phyloP scores from a whole-genome alignment of 768 basidiomycete species.

The Baorangia bicolor region DNA sequence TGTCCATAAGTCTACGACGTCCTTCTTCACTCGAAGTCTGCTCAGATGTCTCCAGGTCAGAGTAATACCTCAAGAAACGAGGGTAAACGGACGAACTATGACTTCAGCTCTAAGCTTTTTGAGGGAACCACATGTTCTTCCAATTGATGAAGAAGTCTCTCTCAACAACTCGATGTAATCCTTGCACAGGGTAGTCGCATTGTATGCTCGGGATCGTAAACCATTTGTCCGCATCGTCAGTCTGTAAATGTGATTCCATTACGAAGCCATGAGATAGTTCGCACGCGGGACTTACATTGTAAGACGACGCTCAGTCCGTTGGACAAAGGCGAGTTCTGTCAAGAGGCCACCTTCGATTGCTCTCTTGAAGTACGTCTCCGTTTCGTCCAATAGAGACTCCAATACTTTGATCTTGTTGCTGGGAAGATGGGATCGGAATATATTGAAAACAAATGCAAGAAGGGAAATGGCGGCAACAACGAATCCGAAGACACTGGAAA shows the following conservation, averaged over 20 bases:
- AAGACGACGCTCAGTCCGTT: too few species aligned
- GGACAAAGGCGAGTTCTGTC: too few species aligned
- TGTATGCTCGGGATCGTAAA: not conserved
- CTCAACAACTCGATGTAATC: not conserved
- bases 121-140: not conserved
- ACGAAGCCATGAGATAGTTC: too few species aligned
- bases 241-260: too few species aligned
- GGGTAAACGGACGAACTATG: not conserved
- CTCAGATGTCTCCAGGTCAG: not conserved
- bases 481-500: conserved; percentile 4
- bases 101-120: not conserved
- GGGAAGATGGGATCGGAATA: conserved; percentile 5
- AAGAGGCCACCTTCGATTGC: conserved; percentile 8
- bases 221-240: too few species aligned
- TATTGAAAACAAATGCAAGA: not conserved
- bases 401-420: conserved; percentile 5
- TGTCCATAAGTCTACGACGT: not conserved
- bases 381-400: conserved; percentile 2
- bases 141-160: conserved; percentile 3
- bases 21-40: not conserved
- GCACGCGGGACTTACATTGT: too few species aligned
- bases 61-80: too few species aligned
- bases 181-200: not conserved
- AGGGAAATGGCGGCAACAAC: not conserved
- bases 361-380: not conserved